phyloP scores from a whole-genome alignment of 352 stramenopile genomes.

The Phytopythium oedochilum region DNA sequence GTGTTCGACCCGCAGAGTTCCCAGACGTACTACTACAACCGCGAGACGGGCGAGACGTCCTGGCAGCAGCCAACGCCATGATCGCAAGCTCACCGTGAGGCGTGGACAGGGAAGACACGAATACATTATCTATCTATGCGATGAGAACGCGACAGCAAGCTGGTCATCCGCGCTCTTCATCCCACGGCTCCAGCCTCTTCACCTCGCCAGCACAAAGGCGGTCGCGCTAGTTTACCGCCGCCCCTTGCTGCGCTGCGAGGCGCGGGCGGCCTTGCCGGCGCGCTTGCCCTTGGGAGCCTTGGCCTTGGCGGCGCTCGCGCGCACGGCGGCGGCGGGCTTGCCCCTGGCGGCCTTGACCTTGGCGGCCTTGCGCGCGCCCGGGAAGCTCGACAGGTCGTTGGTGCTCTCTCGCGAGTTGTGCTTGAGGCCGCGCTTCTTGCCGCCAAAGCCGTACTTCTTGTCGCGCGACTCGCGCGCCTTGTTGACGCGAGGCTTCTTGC shows the following conservation, averaged over 20 bases:
- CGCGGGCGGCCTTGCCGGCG: constrained; percentile 48
- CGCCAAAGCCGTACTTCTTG: constrained; percentile 85
- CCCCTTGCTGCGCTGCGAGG: constrained; percentile 44
- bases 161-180: too few species aligned
- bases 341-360: constrained; percentile 19
- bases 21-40: constrained; percentile 65
- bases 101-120: neutral
- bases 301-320: constrained; percentile 10
- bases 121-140: constrained; percentile 10
- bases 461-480: constrained; percentile 61
- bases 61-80: constrained; percentile 29
- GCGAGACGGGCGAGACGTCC: constrained; percentile 44
- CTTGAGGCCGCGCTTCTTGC: constrained; percentile 72
- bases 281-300: constrained; percentile 46
- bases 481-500: constrained; percentile 73
- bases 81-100: neutral
- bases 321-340: constrained; percentile 29
- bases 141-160: too few species aligned
- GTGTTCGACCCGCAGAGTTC: constrained; percentile 51
- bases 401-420: constrained; percentile 79
- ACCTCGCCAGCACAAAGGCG: too few species aligned
- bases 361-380: constrained; percentile 27
- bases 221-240: constrained; percentile 23
- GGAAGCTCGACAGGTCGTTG: constrained; percentile 74
- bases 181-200: too few species aligned